Percentiles rank a stretch among this genome's conserved stretches.
These are phyloP conservation scores for Ustilago curta DNA, from an alignment of 1,284 basidiomycete genomes.

Conservation along the genomic window DNA sequence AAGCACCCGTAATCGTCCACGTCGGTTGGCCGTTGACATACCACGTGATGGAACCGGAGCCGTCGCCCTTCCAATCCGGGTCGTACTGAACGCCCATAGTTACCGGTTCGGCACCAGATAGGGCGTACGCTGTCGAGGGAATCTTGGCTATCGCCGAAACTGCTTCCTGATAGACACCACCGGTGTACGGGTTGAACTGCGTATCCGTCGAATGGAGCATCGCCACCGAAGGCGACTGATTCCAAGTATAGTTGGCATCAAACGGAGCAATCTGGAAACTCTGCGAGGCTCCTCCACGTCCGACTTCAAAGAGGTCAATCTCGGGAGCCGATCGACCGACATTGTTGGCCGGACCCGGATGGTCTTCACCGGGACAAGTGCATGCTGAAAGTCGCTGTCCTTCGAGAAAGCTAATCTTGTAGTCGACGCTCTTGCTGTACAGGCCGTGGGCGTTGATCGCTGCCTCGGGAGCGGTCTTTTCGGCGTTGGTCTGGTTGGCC, in stretches of 20 bases:
- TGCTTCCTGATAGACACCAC: conserved; percentile 65
- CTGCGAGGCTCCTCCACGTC: conserved; percentile 50
- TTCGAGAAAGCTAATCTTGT: conserved; percentile 38
- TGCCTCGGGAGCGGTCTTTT: conserved; percentile 39
- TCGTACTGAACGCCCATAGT: conserved; percentile 65
- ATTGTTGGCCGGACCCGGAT: conserved; percentile 28
- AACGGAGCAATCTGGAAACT: conserved; percentile 68
- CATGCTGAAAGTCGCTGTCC: conserved; percentile 54
- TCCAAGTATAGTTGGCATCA: conserved; percentile 61
- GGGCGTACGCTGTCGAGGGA: conserved; percentile 53
- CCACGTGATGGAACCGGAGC: conserved; percentile 61
- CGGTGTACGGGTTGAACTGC: conserved; percentile 60
- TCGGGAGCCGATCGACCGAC: conserved; percentile 66
- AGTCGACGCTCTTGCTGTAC: conserved; percentile 8
- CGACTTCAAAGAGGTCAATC: conserved; percentile 66
- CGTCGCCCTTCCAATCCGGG: conserved; percentile 58
- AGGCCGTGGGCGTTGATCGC: conserved; percentile 28
- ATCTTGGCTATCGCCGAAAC: conserved; percentile 55
- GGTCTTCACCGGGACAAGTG: conserved; percentile 59
- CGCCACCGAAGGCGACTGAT: conserved; percentile 14
- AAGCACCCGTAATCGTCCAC: conserved; percentile 51
- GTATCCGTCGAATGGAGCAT: conserved; percentile 20
- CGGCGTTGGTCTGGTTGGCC: conserved; percentile 52
- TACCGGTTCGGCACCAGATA: conserved; percentile 25
- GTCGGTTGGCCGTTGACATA: conserved; percentile 62